These are phyloP conservation scores for Wakefieldia striispora DNA, from an alignment of 768 basidiomycete species.

Conservation along the genomic window DNA sequence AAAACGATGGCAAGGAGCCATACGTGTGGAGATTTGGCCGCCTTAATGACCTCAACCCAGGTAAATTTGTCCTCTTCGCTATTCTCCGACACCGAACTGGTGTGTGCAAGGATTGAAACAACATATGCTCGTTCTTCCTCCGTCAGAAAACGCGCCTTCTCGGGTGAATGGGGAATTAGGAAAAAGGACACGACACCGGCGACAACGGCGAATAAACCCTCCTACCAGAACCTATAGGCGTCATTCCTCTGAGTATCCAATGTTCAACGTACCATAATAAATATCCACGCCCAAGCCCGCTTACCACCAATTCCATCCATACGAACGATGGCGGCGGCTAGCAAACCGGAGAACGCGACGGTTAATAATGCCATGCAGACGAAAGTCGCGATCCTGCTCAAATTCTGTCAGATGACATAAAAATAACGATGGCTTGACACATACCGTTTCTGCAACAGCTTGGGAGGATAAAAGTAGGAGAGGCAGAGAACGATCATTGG, in stretches of 20 bases:
- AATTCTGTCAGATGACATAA: neutral
- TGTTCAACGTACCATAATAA: slow-evolving; percentile 42
- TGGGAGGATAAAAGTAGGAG: slow-evolving; percentile 44
- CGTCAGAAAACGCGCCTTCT: slow-evolving; percentile 48
- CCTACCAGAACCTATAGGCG: slow-evolving; percentile 23
- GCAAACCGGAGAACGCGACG: slow-evolving; percentile 59
- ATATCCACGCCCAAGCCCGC: slow-evolving; percentile 64
- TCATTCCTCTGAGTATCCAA: too few relatives aligned
- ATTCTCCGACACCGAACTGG: slow-evolving; percentile 39
- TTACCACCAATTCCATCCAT: slow-evolving; percentile 51
- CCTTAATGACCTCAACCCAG: slow-evolving; percentile 53
- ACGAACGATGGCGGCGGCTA: slow-evolving; percentile 55
- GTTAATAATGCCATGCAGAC: slow-evolving; percentile 48
- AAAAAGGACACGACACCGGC: slow-evolving; percentile 53
- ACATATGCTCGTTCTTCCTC: slow-evolving; percentile 51
- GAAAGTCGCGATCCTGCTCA: slow-evolving; percentile 36
- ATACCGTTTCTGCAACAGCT: slow-evolving; percentile 22
- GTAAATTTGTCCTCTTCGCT: slow-evolving; percentile 45
- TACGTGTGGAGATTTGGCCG: slow-evolving; percentile 54
- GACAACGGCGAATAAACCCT: slow-evolving; percentile 61
- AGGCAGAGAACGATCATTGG: slow-evolving; percentile 57
- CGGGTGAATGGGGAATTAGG: slow-evolving; percentile 45
- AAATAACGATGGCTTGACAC: neutral
- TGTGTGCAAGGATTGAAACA: slow-evolving; percentile 9
- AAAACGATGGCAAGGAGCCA: slow-evolving; percentile 39